phyloP scores from a whole-genome alignment of 73 alveolate genomes.

The Paramecium primaurelia region DNA sequence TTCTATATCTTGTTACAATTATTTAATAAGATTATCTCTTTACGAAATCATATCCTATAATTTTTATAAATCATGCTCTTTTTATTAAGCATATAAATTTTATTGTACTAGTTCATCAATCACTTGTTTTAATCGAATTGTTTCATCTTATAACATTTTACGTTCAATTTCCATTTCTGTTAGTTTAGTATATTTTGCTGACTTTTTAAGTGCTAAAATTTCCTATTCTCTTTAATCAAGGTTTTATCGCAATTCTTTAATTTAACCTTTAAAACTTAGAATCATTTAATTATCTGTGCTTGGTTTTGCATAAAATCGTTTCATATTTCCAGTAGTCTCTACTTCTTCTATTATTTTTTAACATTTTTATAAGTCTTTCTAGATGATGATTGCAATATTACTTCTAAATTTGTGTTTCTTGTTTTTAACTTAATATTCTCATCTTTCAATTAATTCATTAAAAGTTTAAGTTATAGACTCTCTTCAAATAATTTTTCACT shows the following conservation, averaged over 20 bases:
- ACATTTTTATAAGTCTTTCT: slow-evolving; percentile 44
- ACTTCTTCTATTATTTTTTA: slow-evolving; percentile 4
- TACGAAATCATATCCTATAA: neutral
- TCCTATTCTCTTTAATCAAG: slow-evolving; percentile 12
- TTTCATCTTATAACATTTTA: slow-evolving; percentile 13
- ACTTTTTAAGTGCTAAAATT: neutral
- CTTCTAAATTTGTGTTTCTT: neutral
- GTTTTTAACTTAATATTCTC: slow-evolving; percentile 34
- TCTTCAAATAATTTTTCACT: slow-evolving; percentile 20
- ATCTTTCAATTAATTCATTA: neutral
- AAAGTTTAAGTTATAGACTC: neutral
- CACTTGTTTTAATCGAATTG: slow-evolving; percentile 6
- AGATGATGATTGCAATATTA: neutral
- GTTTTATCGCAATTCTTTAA: neutral
- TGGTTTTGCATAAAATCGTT: slow-evolving; percentile 40
- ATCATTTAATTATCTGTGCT: slow-evolving; percentile 44
- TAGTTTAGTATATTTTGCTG: neutral
- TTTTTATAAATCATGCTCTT: neutral
- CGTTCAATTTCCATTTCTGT: slow-evolving; percentile 32
- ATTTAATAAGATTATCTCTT: neutral
- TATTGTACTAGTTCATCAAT: slow-evolving; percentile 35
- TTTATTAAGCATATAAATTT: slow-evolving; percentile 24
- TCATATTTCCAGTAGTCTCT: slow-evolving; percentile 22
- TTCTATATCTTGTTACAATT: slow-evolving; percentile 3
- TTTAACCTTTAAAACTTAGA: neutral